A percentile compares a stretch with the other conserved stretches of the same genome.
Conservation (phyloP, 2,329 filamentous ascomycete genomes). For the Ceratocystiopsis brevicomis region DNA sequence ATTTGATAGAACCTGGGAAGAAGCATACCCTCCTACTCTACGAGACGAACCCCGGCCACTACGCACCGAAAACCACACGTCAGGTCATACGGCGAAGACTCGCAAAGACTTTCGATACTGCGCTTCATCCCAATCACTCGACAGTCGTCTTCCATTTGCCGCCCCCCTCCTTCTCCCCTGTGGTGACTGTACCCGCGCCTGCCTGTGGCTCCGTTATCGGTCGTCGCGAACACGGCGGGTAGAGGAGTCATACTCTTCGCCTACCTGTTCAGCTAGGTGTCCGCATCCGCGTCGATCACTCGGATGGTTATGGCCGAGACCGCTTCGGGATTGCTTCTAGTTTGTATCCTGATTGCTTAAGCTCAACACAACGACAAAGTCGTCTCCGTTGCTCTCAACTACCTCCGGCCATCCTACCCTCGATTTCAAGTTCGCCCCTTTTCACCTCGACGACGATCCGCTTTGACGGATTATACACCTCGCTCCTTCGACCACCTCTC, state of each 20-base stretch:
- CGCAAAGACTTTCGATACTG: no score
- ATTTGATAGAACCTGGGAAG: no score
- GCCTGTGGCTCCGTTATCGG: background rate
- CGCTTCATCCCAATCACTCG: no score
- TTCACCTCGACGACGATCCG: background rate
- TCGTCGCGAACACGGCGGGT: constrained; percentile 16
- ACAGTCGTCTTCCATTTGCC: constrained; percentile 10
- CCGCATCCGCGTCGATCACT: constrained; percentile 12
- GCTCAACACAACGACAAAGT: no score
- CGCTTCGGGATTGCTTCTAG: no score
- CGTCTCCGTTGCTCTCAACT: no score
- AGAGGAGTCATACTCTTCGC: constrained; percentile 30
- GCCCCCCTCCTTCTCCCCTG: constrained; percentile 14
- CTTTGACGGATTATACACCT: background rate
- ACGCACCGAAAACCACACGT: no score
- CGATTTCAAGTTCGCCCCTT: background rate
- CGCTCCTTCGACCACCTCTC: background rate
- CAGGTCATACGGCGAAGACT: no score
- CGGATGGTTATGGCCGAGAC: constrained; percentile 20
- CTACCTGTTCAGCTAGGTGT: constrained; percentile 21
- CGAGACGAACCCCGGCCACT: no score
- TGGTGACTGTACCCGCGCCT: constrained; percentile 4
- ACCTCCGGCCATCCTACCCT: no score
- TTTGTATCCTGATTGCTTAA: no score
- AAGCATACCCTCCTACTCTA: no score